Percentiles rank a stretch among this genome's conserved stretches.
phyloP scores from a whole-genome alignment of 768 basidiomycete genomes.

The Gyrodon lividus region DNA sequence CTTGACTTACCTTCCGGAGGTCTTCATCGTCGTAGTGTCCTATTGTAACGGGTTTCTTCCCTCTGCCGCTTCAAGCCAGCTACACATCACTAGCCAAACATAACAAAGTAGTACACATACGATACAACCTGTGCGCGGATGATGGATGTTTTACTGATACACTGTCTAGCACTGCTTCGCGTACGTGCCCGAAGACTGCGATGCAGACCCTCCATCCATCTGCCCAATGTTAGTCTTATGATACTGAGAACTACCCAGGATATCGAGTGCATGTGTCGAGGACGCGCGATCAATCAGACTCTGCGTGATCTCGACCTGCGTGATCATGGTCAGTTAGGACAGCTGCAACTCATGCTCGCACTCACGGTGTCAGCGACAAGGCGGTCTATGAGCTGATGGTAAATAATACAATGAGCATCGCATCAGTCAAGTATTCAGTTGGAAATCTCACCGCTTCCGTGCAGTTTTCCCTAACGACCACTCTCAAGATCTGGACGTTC shows the following conservation, averaged over 20 bases:
- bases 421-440: constrained; percentile 20
- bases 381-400: constrained; percentile 55
- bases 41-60: too few species aligned
- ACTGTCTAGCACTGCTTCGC: constrained; percentile 58
- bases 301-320: constrained; percentile 64
- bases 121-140: neutral
- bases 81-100: too few species aligned
- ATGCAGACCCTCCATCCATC: constrained; percentile 49
- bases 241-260: constrained; percentile 34
- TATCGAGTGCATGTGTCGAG: constrained; percentile 50
- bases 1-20: too few species aligned
- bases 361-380: constrained; percentile 69
- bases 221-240: constrained; percentile 37
- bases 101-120: too few species aligned
- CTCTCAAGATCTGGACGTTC: constrained; percentile 56
- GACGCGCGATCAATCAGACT: constrained; percentile 47
- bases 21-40: too few species aligned
- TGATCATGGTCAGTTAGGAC: constrained; percentile 1
- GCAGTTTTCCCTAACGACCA: constrained; percentile 57
- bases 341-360: constrained; percentile 4
- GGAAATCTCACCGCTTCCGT: constrained; percentile 45
- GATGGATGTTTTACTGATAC: neutral
- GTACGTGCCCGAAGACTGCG: constrained; percentile 57
- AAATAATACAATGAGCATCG: constrained; percentile 25
- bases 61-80: too few species aligned